A percentile compares a stretch with the other conserved stretches of the same genome.
Conservation (phyloP, 306 rosid species). For the Gynostemma pentaphyllum region DNA sequence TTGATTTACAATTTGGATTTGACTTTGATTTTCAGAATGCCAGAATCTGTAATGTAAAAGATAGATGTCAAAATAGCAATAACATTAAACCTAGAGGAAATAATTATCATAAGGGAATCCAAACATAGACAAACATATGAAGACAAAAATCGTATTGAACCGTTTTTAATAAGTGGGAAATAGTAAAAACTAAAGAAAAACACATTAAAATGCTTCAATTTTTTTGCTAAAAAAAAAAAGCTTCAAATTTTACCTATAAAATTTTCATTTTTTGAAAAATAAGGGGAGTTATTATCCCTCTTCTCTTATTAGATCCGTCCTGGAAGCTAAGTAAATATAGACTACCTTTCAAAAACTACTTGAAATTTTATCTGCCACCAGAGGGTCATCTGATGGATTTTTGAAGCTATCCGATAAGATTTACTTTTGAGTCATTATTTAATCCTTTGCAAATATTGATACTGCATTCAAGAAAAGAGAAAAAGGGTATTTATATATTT, state of each 20-base stretch:
- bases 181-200: no score
- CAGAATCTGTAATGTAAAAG: not conserved
- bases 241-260: no score
- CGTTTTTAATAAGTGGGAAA: no score
- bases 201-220: no score
- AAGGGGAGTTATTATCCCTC: no score
- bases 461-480: not conserved
- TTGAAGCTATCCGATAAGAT: not conserved
- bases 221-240: no score
- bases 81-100: not conserved
- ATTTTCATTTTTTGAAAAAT: no score
- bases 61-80: not conserved
- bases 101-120: no score
- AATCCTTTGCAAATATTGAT: not conserved
- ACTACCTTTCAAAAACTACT: constrained; percentile 2
- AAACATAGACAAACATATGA: no score
- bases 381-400: not conserved
- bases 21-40: not conserved
- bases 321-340: not conserved
- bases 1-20: not conserved
- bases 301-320: no score
- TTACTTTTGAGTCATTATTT: not conserved
- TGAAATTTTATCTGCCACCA: not conserved
- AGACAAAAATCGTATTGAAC: no score
- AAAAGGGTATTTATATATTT: not conserved